phyloP scores from a whole-genome alignment of 192 early-diverging fungal species.

The Backusella parvicylindrica region DNA sequence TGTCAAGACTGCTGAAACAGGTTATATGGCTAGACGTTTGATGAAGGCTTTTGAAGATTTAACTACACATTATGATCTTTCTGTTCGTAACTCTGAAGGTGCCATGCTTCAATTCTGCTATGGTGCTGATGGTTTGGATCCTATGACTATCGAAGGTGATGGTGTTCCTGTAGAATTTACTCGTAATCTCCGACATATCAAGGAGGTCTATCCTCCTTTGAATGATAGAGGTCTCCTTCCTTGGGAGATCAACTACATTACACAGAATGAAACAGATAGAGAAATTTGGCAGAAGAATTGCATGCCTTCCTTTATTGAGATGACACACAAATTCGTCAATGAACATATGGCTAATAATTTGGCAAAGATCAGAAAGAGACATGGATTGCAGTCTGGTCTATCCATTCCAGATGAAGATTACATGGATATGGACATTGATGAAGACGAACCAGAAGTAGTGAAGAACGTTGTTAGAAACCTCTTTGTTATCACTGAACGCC shows the following conservation, averaged over 20 bases:
- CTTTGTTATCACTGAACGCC: slow-evolving; percentile 66
- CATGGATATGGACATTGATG: slow-evolving; percentile 50
- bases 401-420: slow-evolving; percentile 52
- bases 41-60: slow-evolving; percentile 98
- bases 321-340: slow-evolving; percentile 56
- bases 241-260: slow-evolving; percentile 55
- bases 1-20: slow-evolving; percentile 99
- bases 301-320: slow-evolving; percentile 60
- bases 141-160: slow-evolving; percentile 87
- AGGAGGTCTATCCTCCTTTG: slow-evolving; percentile 15
- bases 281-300: slow-evolving; percentile 50
- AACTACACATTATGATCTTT: slow-evolving; percentile 91
- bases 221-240: slow-evolving; percentile 49
- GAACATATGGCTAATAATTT: slow-evolving; percentile 54
- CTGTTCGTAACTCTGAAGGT: slow-evolving; percentile 90
- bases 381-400: slow-evolving; percentile 49
- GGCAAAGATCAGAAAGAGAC: slow-evolving; percentile 48
- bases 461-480: slow-evolving; percentile 60
- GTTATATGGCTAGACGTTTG: slow-evolving; percentile 95
- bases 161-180: slow-evolving; percentile 84
- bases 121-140: slow-evolving; percentile 96
- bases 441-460: slow-evolving; percentile 35
- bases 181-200: slow-evolving; percentile 73
- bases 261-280: slow-evolving; percentile 46
- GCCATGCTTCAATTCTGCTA: slow-evolving; percentile 92